Evolutionary conservation across 1,284 basidiomycete genomes (phyloP).

Genomic region (Pseudomicrostroma phylloplanum): DNA sequence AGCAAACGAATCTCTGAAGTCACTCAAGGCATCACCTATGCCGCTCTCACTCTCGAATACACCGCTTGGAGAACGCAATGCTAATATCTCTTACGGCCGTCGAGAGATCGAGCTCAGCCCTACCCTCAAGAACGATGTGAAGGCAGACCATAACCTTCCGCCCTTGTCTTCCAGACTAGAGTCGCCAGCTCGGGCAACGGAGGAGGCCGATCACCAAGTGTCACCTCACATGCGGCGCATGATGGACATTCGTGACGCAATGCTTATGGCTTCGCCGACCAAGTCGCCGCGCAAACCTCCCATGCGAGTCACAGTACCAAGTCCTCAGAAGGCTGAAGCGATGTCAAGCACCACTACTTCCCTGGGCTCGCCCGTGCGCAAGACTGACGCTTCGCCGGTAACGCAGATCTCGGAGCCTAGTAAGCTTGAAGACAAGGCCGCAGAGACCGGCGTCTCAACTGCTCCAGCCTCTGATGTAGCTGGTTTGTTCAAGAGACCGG

Average conservation of each 20-base stretch:
- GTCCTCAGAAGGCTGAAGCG: background rate
- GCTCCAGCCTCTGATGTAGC: background rate
- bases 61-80: background rate
- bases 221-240: slow-evolving; percentile 2
- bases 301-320: background rate
- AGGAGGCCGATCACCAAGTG: background rate
- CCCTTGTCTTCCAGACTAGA: too few species aligned
- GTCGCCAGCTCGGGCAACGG: background rate
- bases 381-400: background rate
- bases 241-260: background rate
- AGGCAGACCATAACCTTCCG: too few species aligned
- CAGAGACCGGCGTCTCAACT: background rate
- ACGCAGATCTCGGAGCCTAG: background rate
- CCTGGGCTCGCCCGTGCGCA: background rate
- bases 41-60: background rate
- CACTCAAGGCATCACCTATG: too few species aligned
- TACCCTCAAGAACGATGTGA: too few species aligned
- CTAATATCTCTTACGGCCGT: background rate
- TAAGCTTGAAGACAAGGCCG: background rate
- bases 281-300: slow-evolving; percentile 5
- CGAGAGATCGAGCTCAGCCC: background rate
- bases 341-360: background rate
- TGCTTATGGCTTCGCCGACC: background rate
- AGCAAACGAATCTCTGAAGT: too few species aligned
- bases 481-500: background rate